Percentiles rank a stretch among this genome's conserved stretches.
Evolutionary conservation across 163 green algal species (phyloP).

Genomic region (Chlamydomonas reinhardtii): DNA sequence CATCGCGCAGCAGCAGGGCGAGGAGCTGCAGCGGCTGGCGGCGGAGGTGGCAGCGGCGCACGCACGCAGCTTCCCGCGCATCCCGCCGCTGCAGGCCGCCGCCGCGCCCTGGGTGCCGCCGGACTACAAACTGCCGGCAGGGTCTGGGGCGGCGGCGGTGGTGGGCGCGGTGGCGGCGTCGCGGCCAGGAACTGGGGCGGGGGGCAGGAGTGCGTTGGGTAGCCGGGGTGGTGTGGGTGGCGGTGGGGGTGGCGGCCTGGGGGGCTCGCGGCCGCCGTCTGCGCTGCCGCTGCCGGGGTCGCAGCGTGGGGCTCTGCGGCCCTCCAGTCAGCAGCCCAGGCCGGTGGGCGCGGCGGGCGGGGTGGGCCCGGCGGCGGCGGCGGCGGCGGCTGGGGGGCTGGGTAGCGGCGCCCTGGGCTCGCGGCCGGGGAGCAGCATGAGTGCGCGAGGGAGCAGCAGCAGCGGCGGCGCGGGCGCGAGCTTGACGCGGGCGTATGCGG

Average conservation of each 20-base stretch:
- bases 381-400: not conserved
- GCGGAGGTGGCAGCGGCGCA: not conserved
- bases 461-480: slow-evolving; percentile 35
- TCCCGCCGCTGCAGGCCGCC: not conserved
- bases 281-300: slow-evolving; percentile 15
- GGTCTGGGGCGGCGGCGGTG: not conserved
- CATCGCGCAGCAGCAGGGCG: slow-evolving; percentile 30
- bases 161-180: not conserved
- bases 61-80: slow-evolving; percentile 20
- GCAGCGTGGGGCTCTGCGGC: not conserved
- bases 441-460: not conserved
- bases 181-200: not conserved
- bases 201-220: too few species aligned
- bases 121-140: not conserved
- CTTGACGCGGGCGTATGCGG: slow-evolving; percentile 28
- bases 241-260: not conserved
- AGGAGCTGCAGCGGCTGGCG: slow-evolving; percentile 20
- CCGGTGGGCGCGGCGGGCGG: too few species aligned
- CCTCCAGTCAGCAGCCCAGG: not conserved
- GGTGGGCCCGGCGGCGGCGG: not conserved
- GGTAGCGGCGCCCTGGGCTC: not conserved
- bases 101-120: not conserved
- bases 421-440: not conserved
- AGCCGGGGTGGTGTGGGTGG: not conserved
- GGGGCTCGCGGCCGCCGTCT: slow-evolving; percentile 1